These are phyloP conservation scores for Pyricularia pennisetigena DNA, from an alignment of 2,329 filamentous ascomycete genomes.

Conservation along the genomic window DNA sequence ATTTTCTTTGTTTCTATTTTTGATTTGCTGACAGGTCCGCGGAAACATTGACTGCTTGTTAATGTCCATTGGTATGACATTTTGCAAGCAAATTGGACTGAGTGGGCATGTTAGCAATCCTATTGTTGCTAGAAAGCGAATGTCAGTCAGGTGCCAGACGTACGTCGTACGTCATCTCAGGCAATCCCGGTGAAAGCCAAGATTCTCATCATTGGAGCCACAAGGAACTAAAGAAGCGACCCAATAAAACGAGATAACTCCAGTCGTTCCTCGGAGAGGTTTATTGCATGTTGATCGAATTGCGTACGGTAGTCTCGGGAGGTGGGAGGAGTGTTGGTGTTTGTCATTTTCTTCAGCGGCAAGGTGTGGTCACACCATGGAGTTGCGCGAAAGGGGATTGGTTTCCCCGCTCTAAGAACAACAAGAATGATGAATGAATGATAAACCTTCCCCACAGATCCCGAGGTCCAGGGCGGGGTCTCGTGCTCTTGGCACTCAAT, in stretches of 20 bases:
- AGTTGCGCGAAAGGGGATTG: not conserved
- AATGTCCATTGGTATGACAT: not conserved
- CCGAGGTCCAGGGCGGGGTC: not conserved
- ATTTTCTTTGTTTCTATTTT: not conserved
- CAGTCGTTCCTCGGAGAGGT: not conserved
- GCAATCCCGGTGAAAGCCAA: not conserved
- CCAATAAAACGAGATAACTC: not conserved
- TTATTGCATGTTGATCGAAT: not conserved
- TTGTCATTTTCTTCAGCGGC: not conserved
- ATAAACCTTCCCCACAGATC: not conserved
- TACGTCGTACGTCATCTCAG: too few relatives aligned
- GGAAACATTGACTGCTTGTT: too few relatives aligned
- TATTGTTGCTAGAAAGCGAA: not conserved
- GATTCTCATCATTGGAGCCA: not conserved
- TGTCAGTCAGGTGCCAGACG: not conserved
- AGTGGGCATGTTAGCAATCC: not conserved
- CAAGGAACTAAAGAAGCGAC: not conserved
- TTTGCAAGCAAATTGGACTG: not conserved
- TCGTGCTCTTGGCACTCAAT: not conserved
- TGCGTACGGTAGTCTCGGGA: not conserved
- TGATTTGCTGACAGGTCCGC: not conserved
- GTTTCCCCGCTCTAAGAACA: not conserved
- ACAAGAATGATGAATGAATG: not conserved
- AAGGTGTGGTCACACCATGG: not conserved
- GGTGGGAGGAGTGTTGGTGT: not conserved